These are phyloP conservation scores for Trametes sanguinea DNA, from an alignment of 768 basidiomycete genomes.

Conservation along the genomic window DNA sequence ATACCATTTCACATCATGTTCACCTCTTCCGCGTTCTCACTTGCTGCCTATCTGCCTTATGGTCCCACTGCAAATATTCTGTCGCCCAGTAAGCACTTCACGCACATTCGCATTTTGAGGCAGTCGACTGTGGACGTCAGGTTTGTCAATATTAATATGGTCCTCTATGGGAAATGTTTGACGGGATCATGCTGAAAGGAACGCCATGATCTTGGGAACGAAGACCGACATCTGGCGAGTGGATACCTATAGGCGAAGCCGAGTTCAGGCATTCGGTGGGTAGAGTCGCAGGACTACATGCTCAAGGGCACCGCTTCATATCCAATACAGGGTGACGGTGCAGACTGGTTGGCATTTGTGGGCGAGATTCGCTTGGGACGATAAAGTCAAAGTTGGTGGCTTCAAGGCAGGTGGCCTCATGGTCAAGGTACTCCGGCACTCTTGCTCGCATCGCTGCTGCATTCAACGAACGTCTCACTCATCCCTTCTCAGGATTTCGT, in stretches of 20 bases:
- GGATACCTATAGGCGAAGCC: constrained; percentile 64
- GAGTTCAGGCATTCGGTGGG: constrained; percentile 57
- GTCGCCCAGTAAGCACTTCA: constrained; percentile 34
- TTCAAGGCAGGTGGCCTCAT: constrained; percentile 67
- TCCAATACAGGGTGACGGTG: constrained; percentile 54
- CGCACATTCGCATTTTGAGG: constrained; percentile 62
- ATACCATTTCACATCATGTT: constrained; percentile 73
- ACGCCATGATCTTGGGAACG: constrained; percentile 47
- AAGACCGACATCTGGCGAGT: constrained; percentile 74
- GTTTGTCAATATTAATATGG: constrained; percentile 30
- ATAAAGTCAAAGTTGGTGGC: constrained; percentile 53
- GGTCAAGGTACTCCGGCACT: constrained; percentile 49
- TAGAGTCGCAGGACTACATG: constrained; percentile 1
- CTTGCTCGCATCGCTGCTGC: no score
- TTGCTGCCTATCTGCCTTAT: constrained; percentile 62
- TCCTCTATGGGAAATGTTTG: no score
- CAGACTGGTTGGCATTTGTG: constrained; percentile 60
- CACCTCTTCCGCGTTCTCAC: constrained; percentile 53
- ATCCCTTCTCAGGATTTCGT: constrained; percentile 56
- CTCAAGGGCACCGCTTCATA: not conserved
- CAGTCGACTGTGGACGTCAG: constrained; percentile 69
- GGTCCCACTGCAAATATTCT: constrained; percentile 46
- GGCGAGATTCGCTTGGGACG: constrained; percentile 59
- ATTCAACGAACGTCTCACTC: no score
- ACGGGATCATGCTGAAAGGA: constrained; percentile 35